Evolutionary conservation across 2,329 filamentous ascomycete species (phyloP).

Genomic region (Alternaria sp.): DNA sequence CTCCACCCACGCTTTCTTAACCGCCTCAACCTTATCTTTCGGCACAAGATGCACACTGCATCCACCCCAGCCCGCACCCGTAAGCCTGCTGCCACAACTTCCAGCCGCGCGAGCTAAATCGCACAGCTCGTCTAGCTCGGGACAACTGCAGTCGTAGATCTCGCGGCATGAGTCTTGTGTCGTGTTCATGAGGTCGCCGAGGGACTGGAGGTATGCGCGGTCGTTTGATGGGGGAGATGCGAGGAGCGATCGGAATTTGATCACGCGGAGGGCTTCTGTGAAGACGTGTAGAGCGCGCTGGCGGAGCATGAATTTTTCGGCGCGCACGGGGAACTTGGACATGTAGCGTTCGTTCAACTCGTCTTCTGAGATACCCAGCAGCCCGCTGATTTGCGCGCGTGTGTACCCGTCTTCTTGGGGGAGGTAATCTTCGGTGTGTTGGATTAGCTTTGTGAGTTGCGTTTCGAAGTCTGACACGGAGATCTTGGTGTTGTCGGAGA

Average conservation of each 20-base stretch:
- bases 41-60: conserved; percentile 94
- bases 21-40: conserved; percentile 76
- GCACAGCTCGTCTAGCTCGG: conserved; percentile 91
- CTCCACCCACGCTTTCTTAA: conserved; percentile 77
- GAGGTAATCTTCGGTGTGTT: conserved; percentile 73
- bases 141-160: conserved; percentile 88
- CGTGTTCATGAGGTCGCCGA: conserved; percentile 85
- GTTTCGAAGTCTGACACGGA: conserved; percentile 54
- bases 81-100: conserved; percentile 83
- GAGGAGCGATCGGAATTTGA: conserved; percentile 82
- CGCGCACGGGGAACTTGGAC: conserved; percentile 86
- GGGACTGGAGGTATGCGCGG: conserved; percentile 71
- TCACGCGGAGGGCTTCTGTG: conserved; percentile 83
- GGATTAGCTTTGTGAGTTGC: conserved; percentile 77
- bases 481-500: conserved; percentile 56
- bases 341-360: conserved; percentile 81
- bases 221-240: conserved; percentile 53
- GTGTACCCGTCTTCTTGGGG: conserved; percentile 85
- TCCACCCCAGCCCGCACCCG: conserved; percentile 95
- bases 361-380: conserved; percentile 71
- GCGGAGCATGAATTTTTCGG: conserved; percentile 83
- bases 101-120: conserved; percentile 78
- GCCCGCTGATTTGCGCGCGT: conserved; percentile 78
- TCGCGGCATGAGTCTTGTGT: conserved; percentile 89
- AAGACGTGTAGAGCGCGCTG: conserved; percentile 92